Conservation (phyloP, 2,329 filamentous ascomycete species). For the Rachicladosporium sp. region DNA sequence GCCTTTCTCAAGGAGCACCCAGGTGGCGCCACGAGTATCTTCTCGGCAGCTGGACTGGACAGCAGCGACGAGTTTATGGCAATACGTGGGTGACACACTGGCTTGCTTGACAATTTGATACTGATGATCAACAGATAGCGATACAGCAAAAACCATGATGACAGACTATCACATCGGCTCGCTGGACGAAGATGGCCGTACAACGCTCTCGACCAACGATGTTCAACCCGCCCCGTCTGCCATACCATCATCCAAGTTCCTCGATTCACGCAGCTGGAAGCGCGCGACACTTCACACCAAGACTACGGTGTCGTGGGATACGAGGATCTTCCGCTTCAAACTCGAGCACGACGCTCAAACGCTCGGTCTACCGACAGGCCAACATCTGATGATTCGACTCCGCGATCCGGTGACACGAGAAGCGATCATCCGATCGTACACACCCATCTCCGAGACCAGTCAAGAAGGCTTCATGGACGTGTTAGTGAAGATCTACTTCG, state of each 20-base stretch:
- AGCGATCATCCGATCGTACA: constrained; percentile 74
- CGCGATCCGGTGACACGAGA: constrained; percentile 59
- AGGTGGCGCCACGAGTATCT: constrained; percentile 74
- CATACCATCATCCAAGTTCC: constrained; percentile 48
- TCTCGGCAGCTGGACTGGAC: constrained; percentile 69
- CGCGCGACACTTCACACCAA: constrained; percentile 59
- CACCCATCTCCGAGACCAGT: constrained; percentile 57
- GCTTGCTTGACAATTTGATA: neutral
- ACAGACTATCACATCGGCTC: constrained; percentile 70
- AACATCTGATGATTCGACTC: constrained; percentile 76
- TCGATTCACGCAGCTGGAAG: constrained; percentile 61
- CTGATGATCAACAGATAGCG: constrained; percentile 50
- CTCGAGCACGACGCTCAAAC: constrained; percentile 59
- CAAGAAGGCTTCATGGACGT: constrained; percentile 57
- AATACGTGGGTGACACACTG: constrained; percentile 54
- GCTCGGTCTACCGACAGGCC: constrained; percentile 68
- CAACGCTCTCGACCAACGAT: constrained; percentile 37
- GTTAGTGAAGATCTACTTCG: constrained; percentile 71
- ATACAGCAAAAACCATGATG: constrained; percentile 90
- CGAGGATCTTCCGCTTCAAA: constrained; percentile 67
- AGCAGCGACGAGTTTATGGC: constrained; percentile 80
- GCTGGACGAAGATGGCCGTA: constrained; percentile 49
- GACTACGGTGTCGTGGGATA: constrained; percentile 60
- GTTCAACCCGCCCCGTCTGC: constrained; percentile 29
- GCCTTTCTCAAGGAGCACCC: constrained; percentile 70